Conservation (phyloP, 495 filamentous ascomycete species). For the Podospora appendiculata region DNA sequence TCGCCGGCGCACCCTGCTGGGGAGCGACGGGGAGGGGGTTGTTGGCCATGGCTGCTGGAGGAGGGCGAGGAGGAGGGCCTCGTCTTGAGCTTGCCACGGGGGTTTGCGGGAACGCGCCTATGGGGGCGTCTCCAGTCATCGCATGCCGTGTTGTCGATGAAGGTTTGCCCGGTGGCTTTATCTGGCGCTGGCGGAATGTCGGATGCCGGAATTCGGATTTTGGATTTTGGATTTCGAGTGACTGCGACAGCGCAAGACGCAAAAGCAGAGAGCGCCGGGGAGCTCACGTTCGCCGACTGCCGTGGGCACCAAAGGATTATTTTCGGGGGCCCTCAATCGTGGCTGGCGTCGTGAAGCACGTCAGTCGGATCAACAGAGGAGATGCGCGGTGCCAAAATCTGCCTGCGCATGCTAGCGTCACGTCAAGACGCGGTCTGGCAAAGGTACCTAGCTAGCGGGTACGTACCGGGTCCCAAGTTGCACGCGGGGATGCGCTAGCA, state of each 20-base stretch:
- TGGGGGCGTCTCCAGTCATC: constrained; percentile 32
- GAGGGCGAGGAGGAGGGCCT: constrained; percentile 4
- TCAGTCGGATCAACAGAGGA: no score
- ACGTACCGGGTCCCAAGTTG: no score
- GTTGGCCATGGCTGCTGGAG: constrained; percentile 4
- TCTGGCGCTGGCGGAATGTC: neutral
- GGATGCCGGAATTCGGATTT: neutral
- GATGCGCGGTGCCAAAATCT: constrained; percentile 5
- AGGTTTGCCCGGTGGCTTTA: neutral
- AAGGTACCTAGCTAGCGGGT: no score
- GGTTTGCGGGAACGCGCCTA: constrained; percentile 38
- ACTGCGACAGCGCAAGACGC: neutral
- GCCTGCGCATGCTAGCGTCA: constrained; percentile 6
- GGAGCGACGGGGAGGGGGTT: constrained; percentile 30
- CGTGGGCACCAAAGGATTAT: neutral
- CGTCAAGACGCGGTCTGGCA: constrained; percentile 20
- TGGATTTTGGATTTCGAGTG: neutral
- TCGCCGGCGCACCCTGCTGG: constrained; percentile 14
- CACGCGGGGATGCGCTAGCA: no score
- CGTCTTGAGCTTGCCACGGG: constrained; percentile 19
- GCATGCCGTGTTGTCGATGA: constrained; percentile 31
- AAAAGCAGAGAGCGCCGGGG: neutral
- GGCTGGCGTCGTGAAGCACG: constrained; percentile 2
- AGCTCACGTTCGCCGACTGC: neutral
- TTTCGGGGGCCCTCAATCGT: constrained; percentile 2